Conservation (phyloP, 2,329 filamentous ascomycete genomes). For the Botrytis galanthina region DNA sequence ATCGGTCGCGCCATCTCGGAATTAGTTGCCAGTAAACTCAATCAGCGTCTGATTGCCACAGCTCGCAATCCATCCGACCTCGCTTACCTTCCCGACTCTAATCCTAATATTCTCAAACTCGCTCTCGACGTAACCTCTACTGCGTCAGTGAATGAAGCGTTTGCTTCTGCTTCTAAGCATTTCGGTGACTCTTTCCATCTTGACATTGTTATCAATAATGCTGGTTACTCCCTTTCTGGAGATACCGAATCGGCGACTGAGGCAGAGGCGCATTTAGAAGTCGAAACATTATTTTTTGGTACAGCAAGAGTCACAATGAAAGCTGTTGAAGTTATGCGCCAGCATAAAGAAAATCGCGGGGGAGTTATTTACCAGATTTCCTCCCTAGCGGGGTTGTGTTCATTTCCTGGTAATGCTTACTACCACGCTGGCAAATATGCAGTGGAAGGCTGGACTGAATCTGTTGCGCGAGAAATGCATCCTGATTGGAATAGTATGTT, state of each 20-base stretch:
- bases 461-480: slow-evolving; percentile 40
- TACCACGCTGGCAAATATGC: slow-evolving; percentile 46
- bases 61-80: slow-evolving; percentile 47
- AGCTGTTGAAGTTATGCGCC: slow-evolving; percentile 43
- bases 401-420: slow-evolving; percentile 40
- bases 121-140: slow-evolving; percentile 48
- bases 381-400: slow-evolving; percentile 41
- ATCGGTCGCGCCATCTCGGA: slow-evolving; percentile 45
- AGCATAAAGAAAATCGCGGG: slow-evolving; percentile 38
- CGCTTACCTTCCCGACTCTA: slow-evolving; percentile 41
- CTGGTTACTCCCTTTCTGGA: slow-evolving; percentile 54
- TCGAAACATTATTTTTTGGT: slow-evolving; percentile 48
- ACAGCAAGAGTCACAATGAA: slow-evolving; percentile 42
- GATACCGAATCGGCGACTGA: slow-evolving; percentile 49
- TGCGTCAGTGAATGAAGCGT: slow-evolving; percentile 37
- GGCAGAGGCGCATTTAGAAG: slow-evolving; percentile 38
- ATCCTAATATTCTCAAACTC: slow-evolving; percentile 45
- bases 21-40: slow-evolving; percentile 41
- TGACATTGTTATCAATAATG: slow-evolving; percentile 61
- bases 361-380: slow-evolving; percentile 44
- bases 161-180: slow-evolving; percentile 38
- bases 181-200: slow-evolving; percentile 51
- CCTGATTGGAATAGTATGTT: slow-evolving; percentile 41
- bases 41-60: slow-evolving; percentile 47
- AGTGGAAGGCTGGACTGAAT: slow-evolving; percentile 42